Evolutionary conservation across 1,284 basidiomycete genomes (phyloP).

Genomic region (Vanrija humicola): DNA sequence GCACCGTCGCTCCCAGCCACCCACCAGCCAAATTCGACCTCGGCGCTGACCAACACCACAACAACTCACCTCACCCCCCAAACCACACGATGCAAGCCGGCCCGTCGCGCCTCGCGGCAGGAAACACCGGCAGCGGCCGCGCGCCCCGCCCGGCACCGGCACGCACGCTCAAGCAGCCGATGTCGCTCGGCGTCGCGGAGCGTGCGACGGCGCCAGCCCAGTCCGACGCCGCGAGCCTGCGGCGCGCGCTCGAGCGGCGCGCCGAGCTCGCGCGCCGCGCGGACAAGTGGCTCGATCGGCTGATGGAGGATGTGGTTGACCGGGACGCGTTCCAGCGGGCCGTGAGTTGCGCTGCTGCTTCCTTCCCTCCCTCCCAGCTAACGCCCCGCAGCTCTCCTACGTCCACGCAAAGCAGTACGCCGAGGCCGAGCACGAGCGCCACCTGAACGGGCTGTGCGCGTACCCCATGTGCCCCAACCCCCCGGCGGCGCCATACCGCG

Average conservation of each 20-base stretch:
- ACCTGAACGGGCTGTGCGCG: slow-evolving; percentile 37
- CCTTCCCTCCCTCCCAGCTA: neutral
- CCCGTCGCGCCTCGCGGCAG: too few species aligned
- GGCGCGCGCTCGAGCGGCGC: slow-evolving; percentile 7
- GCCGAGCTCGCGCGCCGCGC: slow-evolving; percentile 7
- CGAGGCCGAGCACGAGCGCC: slow-evolving; percentile 37
- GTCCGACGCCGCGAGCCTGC: slow-evolving; percentile 6
- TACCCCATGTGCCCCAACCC: slow-evolving; percentile 34
- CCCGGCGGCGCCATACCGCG: slow-evolving; percentile 24
- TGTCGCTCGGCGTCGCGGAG: slow-evolving; percentile 12
- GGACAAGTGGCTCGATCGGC: slow-evolving; percentile 17
- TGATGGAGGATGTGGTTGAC: slow-evolving; percentile 18
- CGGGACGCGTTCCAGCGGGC: slow-evolving; percentile 4
- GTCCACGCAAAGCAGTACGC: slow-evolving; percentile 28
- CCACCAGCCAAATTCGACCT: too few species aligned
- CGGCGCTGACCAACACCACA: too few species aligned
- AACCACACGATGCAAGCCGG: too few species aligned
- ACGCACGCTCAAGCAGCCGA: slow-evolving; percentile 10
- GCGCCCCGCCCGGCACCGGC: neutral
- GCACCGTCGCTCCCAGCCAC: too few species aligned
- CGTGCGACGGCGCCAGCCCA: neutral
- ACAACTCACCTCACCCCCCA: too few species aligned
- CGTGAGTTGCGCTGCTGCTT: slow-evolving; percentile 8
- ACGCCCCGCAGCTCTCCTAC: slow-evolving; percentile 12
- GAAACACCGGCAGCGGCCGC: too few species aligned